Percentiles rank a stretch among this genome's conserved stretches.
These are phyloP conservation scores for Trichosporon ovoides DNA, from an alignment of 1,284 basidiomycete species.

Conservation along the genomic window DNA sequence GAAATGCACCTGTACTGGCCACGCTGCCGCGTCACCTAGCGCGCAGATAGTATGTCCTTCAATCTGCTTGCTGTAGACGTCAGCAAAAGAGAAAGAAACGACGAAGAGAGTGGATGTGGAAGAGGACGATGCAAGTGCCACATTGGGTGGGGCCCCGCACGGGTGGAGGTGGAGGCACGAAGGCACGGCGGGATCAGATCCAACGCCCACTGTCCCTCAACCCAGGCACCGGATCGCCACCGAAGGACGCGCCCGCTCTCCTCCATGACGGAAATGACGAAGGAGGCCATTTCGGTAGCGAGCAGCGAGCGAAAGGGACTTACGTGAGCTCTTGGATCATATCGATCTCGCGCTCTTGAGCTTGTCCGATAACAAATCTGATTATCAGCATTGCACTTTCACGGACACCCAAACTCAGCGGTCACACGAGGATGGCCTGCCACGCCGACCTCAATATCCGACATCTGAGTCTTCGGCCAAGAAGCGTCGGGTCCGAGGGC, in stretches of 20 bases:
- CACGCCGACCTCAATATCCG: too few species aligned
- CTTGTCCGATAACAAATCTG: slow-evolving; percentile 54
- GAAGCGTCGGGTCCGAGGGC: too few species aligned
- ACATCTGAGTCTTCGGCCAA: too few species aligned
- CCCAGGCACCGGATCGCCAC: background rate
- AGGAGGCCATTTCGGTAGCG: too few species aligned
- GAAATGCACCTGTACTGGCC: slow-evolving; percentile 78
- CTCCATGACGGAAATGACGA: too few species aligned
- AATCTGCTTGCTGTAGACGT: slow-evolving; percentile 71
- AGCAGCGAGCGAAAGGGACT: too few species aligned
- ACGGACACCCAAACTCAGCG: too few species aligned
- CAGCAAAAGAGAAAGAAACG: background rate
- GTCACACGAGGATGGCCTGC: too few species aligned
- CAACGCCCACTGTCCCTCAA: too few species aligned
- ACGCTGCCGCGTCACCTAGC: slow-evolving; percentile 93
- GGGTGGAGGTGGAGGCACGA: background rate
- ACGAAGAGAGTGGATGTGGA: slow-evolving; percentile 5
- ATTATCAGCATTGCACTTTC: slow-evolving; percentile 55
- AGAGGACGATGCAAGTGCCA: too few species aligned
- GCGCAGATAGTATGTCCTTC: slow-evolving; percentile 96
- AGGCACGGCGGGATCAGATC: background rate
- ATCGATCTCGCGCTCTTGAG: slow-evolving; percentile 89
- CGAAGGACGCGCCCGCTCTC: background rate
- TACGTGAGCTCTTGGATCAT: slow-evolving; percentile 89
- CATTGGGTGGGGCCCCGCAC: background rate